These are phyloP conservation scores for Phyllosticta citribraziliensis DNA, from an alignment of 2,329 filamentous ascomycete species.

Conservation along the genomic window DNA sequence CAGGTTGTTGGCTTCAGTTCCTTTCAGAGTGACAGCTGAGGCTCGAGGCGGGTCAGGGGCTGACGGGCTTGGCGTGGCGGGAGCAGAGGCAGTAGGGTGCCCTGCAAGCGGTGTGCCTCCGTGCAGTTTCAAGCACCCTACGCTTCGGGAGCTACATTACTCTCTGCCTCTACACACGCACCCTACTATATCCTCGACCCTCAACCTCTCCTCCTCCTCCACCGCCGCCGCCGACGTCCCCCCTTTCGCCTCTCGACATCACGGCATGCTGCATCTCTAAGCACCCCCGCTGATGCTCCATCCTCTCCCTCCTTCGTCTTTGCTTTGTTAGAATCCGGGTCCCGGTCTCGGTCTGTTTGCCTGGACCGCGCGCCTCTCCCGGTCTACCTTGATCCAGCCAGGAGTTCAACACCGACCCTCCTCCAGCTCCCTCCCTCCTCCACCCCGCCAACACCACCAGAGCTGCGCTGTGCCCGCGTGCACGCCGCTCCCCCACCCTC, in stretches of 20 bases:
- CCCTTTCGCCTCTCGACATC: background rate
- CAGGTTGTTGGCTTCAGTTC: background rate
- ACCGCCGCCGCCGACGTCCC: background rate
- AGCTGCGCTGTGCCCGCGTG: conserved; percentile 1
- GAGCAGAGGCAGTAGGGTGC: background rate
- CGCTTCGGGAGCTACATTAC: background rate
- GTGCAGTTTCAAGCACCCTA: background rate
- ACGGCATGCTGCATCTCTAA: background rate
- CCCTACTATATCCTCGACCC: background rate
- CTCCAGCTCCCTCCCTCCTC: conserved; percentile 1
- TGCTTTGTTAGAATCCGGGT: conserved; percentile 6
- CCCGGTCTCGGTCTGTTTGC: conserved; percentile 5
- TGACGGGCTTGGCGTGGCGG: background rate
- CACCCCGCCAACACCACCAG: background rate
- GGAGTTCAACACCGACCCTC: conserved; percentile 1
- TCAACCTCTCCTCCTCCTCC: background rate
- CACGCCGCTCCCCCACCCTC: conserved; percentile 10
- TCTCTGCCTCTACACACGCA: background rate
- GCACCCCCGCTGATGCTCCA: background rate
- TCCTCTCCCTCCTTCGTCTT: background rate
- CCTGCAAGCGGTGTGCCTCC: background rate
- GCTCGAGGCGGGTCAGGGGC: background rate
- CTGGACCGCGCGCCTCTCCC: conserved; percentile 4
- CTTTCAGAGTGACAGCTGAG: background rate
- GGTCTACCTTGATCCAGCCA: conserved; percentile 1